These are phyloP conservation scores for Spirogloea muscicola DNA, from an alignment of 139 green algal species.

Conservation along the genomic window DNA sequence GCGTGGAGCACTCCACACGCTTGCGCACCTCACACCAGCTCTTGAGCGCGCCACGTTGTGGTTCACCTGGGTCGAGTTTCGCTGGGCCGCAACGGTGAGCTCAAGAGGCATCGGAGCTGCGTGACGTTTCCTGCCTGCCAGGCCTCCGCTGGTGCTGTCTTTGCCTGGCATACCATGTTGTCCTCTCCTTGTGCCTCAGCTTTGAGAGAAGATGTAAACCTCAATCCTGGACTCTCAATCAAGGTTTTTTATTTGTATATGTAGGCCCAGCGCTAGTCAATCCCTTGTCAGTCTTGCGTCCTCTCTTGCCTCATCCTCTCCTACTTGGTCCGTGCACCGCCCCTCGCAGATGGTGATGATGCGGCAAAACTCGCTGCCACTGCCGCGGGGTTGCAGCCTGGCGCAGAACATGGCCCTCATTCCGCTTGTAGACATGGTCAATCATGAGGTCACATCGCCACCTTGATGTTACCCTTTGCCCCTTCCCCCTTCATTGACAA, in stretches of 20 bases:
- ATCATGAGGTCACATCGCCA: constrained; percentile 21
- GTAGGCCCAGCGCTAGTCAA: no score
- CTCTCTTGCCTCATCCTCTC: no score
- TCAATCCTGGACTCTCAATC: no score
- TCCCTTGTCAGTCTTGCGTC: no score
- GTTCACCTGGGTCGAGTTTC: constrained; percentile 36
- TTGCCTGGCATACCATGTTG: no score
- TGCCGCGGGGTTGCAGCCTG: background rate
- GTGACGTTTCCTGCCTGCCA: no score
- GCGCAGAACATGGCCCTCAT: constrained; percentile 22
- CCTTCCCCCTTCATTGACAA: background rate
- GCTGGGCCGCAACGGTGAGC: constrained; percentile 29
- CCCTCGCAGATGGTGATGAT: constrained; percentile 33
- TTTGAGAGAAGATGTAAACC: no score
- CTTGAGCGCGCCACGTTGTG: constrained; percentile 1
- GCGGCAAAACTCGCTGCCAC: constrained; percentile 12
- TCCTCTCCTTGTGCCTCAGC: no score
- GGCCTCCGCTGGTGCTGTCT: no score
- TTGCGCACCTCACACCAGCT: background rate
- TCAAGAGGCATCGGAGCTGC: no score
- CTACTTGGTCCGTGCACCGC: no score
- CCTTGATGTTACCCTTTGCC: background rate
- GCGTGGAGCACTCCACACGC: constrained; percentile 10
- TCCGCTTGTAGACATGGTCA: constrained; percentile 35
- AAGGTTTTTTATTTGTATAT: no score